Conservation (phyloP, 768 basidiomycete genomes). For the Boletus insuetus region DNA sequence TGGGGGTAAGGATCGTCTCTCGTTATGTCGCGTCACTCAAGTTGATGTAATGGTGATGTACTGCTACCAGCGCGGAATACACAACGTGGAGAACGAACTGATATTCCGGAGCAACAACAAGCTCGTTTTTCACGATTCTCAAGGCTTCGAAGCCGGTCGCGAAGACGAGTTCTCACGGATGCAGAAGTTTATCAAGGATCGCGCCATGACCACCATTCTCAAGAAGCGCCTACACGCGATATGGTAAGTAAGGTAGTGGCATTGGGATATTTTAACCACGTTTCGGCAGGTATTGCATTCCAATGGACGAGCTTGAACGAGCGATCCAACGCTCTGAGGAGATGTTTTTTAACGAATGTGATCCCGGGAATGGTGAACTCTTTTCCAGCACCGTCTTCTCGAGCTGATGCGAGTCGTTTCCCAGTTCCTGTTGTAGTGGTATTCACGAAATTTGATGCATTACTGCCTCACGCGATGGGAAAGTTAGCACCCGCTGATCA, state of each 20-base stretch:
- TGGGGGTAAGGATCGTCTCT: background rate
- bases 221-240: slow-evolving; percentile 7
- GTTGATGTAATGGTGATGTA: too few relatives aligned
- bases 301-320: slow-evolving; percentile 6
- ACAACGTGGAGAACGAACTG: background rate
- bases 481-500: background rate
- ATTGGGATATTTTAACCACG: background rate
- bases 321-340: slow-evolving; percentile 1
- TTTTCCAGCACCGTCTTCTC: too few relatives aligned
- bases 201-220: background rate
- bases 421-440: slow-evolving; percentile 1
- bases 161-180: background rate
- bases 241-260: background rate
- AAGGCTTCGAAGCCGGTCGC: slow-evolving; percentile 6
- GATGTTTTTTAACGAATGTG: background rate
- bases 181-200: slow-evolving; percentile 3
- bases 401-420: background rate
- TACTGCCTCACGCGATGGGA: background rate
- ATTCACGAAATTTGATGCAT: slow-evolving; percentile 6
- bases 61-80: background rate
- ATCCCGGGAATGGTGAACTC: background rate
- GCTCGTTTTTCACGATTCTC: slow-evolving; percentile 2
- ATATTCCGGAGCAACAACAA: background rate
- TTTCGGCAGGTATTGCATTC: slow-evolving; percentile 3
- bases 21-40: background rate